phyloP scores from a whole-genome alignment of 768 basidiomycete genomes.

The Candolleomyces efflorescens region DNA sequence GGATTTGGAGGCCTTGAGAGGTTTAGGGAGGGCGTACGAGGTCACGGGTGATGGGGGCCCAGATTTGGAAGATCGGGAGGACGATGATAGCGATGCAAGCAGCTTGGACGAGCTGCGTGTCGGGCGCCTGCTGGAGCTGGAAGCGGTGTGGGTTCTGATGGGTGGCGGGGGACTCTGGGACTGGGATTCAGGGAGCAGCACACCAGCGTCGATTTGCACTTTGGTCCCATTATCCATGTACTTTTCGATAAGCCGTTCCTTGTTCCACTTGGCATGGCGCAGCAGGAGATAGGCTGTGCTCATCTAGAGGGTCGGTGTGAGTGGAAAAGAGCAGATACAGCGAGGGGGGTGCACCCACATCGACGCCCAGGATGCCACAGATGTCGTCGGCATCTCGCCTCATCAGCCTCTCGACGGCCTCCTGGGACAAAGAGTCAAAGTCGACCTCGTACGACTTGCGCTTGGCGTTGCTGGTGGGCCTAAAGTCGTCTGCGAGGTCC shows the following conservation, averaged over 20 bases:
- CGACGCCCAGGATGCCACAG: constrained; percentile 80
- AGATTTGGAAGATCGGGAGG: constrained; percentile 29
- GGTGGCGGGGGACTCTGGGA: constrained; percentile 27
- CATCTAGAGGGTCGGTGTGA: constrained; percentile 37
- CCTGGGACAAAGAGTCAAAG: constrained; percentile 70
- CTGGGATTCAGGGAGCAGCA: constrained; percentile 41
- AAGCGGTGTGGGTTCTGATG: constrained; percentile 26
- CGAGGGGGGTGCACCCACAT: constrained; percentile 52
- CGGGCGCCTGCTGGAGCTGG: constrained; percentile 26
- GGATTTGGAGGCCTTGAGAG: constrained; percentile 21
- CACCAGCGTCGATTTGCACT: constrained; percentile 73
- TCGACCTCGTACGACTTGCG: constrained; percentile 81
- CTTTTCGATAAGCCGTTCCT: constrained; percentile 91
- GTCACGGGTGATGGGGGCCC: constrained; percentile 20
- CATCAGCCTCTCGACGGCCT: constrained; percentile 76
- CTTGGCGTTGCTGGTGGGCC: constrained; percentile 47
- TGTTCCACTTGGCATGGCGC: constrained; percentile 89
- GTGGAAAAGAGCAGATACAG: constrained; percentile 2
- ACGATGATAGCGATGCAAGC: constrained; percentile 24
- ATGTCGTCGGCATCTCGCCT: constrained; percentile 80
- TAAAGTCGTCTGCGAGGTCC: constrained; percentile 61
- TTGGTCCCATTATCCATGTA: constrained; percentile 89
- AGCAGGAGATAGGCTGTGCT: constrained; percentile 74
- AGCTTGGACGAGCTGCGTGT: constrained; percentile 36
- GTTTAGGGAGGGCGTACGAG: constrained; percentile 18